Percentiles rank a stretch among this genome's conserved stretches.
Evolutionary conservation across 768 basidiomycete species (phyloP).

Genomic region (Phanerochaete sordida): DNA sequence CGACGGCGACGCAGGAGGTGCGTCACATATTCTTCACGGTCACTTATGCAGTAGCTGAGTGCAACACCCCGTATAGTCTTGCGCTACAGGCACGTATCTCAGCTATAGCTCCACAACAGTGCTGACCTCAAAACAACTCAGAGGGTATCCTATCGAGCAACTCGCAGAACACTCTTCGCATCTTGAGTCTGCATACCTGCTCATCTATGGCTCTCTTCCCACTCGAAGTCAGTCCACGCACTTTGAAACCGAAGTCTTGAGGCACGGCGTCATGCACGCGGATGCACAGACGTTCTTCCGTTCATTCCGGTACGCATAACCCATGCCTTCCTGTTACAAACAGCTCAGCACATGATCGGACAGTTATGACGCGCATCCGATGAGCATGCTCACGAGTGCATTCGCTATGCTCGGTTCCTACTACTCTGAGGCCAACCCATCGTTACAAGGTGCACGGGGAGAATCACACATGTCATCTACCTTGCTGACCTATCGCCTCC

Average conservation of each 20-base stretch:
- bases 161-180: conserved; percentile 77
- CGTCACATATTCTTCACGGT: conserved; percentile 17
- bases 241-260: conserved; percentile 76
- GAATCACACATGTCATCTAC: neutral
- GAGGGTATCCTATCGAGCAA: conserved; percentile 93
- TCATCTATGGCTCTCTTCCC: conserved; percentile 85
- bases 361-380: conserved; percentile 89
- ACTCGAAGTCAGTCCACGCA: conserved; percentile 50
- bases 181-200: conserved; percentile 81
- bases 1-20: conserved; percentile 82
- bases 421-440: conserved; percentile 86
- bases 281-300: conserved; percentile 40
- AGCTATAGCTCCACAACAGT: neutral
- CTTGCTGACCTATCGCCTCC: neutral
- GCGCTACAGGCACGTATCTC: conserved; percentile 62
- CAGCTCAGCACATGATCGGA: neutral
- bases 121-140: conserved; percentile 22
- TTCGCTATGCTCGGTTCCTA: conserved; percentile 88
- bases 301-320: conserved; percentile 30
- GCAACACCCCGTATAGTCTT: conserved; percentile 37
- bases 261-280: conserved; percentile 53
- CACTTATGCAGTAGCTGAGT: neutral
- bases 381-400: conserved; percentile 85
- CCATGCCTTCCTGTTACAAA: neutral
- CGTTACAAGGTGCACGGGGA: conserved; percentile 59